Base-by-base conservation (phyloP, 75 land plant genomes). In the Pinus taeda region DNA sequence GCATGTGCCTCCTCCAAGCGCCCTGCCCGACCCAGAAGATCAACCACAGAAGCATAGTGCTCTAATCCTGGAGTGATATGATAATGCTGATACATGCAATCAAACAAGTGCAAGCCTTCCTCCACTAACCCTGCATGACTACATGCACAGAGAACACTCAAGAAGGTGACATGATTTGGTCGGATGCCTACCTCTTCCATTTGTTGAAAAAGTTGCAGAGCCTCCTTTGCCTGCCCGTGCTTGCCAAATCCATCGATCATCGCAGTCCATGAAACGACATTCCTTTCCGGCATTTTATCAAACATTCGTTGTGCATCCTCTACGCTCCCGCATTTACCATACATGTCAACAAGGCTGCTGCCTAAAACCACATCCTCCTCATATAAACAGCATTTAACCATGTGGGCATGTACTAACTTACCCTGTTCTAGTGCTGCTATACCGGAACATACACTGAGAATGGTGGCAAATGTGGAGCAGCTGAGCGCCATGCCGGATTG, bases 121-220 rank as follows among this genome's bases (percentile, higher is more conserved):
- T 91, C 85, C 11, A 89, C 91, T 18, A 89, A 75, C 42, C 91
- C 91, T 11, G 81, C 83, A 79, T 91, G 93, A 57, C 69, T 83
- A 57, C 93, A 89, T 18, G 89, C 89, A 70, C 89, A 86, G 1
- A 91, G 80, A 29, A 89, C 80, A n/a, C 79, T 75, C 39, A 91
- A 78, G 83, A 91, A 89, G 37, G 93, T 89, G 4, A 89, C 91
- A 86, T 86, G 75, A 60, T 89, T 85, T 15, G 93, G 93, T 66
- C 73, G 75, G 13, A 59, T 26, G 9, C 87, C 84, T 3, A 21
- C 24, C 57, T 58, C 18, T 17, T 85, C 24, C 90, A 91, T 91
- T 74, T 86, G 79, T 29, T 81, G 73, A 72, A 86, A 88, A 75
- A 88, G 18, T 30, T 74, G 53, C 26, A 90, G 75, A 67, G 92